Percentiles rank a stretch among this genome's conserved stretches.
These are phyloP conservation scores for Pseudogymnoascus sp. DNA, from an alignment of 2,329 filamentous ascomycete genomes.

Conservation along the genomic window DNA sequence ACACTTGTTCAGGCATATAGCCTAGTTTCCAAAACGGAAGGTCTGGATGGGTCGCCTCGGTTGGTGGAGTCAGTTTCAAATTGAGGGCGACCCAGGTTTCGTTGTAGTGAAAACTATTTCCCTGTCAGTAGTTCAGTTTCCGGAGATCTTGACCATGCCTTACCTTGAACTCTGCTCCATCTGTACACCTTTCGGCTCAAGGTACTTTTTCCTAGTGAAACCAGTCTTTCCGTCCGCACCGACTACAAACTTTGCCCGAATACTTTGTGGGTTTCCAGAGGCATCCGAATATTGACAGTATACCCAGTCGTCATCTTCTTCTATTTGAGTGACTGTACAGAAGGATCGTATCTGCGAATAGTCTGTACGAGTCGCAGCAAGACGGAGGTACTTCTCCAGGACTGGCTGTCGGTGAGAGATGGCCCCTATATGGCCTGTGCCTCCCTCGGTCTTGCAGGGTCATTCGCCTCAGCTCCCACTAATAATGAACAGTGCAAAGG, in stretches of 20 bases:
- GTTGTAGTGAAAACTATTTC: no score
- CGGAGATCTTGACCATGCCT: no score
- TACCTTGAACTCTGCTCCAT: constrained; percentile 4
- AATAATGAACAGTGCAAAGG: no score
- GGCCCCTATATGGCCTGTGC: constrained; percentile 23
- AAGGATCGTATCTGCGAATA: neutral
- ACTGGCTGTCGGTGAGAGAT: constrained; percentile 25
- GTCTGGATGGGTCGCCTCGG: no score
- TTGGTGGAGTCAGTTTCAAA: no score
- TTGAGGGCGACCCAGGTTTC: no score
- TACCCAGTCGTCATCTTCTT: constrained; percentile 9
- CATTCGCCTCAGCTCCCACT: no score
- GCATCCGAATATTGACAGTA: neutral
- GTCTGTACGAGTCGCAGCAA: neutral
- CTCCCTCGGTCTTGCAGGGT: constrained; percentile 21
- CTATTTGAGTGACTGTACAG: neutral
- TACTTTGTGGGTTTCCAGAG: constrained; percentile 3
- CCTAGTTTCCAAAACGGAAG: no score
- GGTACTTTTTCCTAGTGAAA: constrained; percentile 26
- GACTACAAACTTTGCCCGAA: constrained; percentile 20
- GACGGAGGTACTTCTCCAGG: constrained; percentile 18
- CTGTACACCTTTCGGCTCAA: constrained; percentile 24
- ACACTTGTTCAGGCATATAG: no score
- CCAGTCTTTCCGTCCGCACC: constrained; percentile 29
- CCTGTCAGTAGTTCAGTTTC: no score